Conservation (phyloP, 352 stramenopile species). For the Phytophthora meadii region DNA sequence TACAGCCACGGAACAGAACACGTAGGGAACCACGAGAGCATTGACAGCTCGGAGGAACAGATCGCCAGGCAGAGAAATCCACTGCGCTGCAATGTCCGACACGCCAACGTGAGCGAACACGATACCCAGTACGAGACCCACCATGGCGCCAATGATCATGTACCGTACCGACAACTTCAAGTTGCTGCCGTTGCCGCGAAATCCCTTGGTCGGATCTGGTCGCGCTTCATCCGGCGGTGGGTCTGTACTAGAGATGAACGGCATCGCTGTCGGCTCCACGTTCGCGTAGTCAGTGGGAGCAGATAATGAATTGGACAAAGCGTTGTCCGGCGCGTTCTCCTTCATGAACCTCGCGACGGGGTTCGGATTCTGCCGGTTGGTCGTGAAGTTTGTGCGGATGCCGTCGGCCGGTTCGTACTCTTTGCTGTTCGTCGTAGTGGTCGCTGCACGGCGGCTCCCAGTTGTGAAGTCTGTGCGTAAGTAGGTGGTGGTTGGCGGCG, state of each 20-base stretch:
- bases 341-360: conserved; percentile 32
- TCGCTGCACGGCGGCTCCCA: conserved; percentile 9
- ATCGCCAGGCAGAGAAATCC: conserved; percentile 75
- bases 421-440: conserved; percentile 11
- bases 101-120: conserved; percentile 52
- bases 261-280: conserved; percentile 38
- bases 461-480: conserved; percentile 54
- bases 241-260: conserved; percentile 44
- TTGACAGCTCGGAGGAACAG: conserved; percentile 82
- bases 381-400: conserved; percentile 59
- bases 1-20: conserved; percentile 83
- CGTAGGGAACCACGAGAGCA: conserved; percentile 80
- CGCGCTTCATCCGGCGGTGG: conserved; percentile 14
- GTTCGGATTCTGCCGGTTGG: conserved; percentile 30
- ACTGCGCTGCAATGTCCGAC: conserved; percentile 48
- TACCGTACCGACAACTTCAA: conserved; percentile 59
- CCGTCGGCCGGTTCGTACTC: conserved; percentile 22
- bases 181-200: conserved; percentile 49
- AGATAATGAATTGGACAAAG: conserved; percentile 18
- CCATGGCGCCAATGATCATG: conserved; percentile 57
- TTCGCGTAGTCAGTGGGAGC: conserved; percentile 48
- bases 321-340: conserved; percentile 8
- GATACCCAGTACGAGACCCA: conserved; percentile 63
- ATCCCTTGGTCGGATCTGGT: conserved; percentile 35
- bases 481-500: conserved; percentile 40